A percentile compares a stretch with the other conserved stretches of the same genome.
Conservation (phyloP, 2,329 filamentous ascomycete genomes). For the Fusarium chuoi region DNA sequence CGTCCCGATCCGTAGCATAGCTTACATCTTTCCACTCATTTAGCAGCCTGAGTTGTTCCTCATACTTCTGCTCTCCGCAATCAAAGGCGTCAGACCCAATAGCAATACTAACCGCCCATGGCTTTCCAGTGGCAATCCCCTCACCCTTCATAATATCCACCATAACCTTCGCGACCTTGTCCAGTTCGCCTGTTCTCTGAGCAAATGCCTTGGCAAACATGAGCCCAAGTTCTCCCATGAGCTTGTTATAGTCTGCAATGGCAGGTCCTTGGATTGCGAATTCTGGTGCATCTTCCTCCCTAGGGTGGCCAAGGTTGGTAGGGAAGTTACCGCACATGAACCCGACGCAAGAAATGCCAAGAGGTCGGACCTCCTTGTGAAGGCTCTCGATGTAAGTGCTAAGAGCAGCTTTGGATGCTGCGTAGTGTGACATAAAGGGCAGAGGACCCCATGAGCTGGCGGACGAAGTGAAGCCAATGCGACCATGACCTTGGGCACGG, state of each 20-base stretch:
- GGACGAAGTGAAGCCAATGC: neutral
- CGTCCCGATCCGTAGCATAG: neutral
- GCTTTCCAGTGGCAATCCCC: neutral
- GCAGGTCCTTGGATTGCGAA: neutral
- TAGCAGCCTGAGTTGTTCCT: neutral
- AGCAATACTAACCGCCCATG: neutral
- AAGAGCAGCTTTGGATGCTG: neutral
- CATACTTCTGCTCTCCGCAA: neutral
- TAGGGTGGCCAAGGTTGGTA: neutral
- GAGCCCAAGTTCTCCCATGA: neutral
- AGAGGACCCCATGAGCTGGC: neutral
- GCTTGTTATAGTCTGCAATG: neutral
- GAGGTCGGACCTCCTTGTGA: neutral
- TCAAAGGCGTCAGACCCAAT: neutral
- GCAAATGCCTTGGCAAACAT: neutral
- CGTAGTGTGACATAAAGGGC: neutral
- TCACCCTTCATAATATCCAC: neutral
- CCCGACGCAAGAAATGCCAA: neutral
- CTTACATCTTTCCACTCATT: neutral
- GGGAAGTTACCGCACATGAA: neutral
- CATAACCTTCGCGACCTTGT: neutral
- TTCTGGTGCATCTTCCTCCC: neutral
- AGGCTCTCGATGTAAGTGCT: neutral
- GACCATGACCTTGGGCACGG: neutral
- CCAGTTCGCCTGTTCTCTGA: neutral